These are phyloP conservation scores for Jacaranda mimosifolia DNA, from an alignment of 257 asterid genomes.

Conservation along the genomic window DNA sequence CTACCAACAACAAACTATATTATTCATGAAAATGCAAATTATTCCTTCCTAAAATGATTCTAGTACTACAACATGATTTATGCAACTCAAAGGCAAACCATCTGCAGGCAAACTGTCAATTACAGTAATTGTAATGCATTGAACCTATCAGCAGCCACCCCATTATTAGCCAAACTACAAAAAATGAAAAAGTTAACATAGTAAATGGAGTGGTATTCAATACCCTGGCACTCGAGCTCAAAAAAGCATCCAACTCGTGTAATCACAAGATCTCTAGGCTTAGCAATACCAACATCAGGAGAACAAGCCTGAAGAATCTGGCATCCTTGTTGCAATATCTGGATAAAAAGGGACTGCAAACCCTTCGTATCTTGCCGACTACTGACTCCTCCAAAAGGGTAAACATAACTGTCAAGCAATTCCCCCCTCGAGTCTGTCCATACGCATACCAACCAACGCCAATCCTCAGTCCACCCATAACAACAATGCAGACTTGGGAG, in stretches of 20 bases:
- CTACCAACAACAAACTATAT: neutral
- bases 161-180: conserved; percentile 12
- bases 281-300: conserved; percentile 69
- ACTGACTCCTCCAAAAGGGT: conserved; percentile 97
- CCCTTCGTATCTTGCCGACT: conserved; percentile 99
- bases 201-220: conserved; percentile 21
- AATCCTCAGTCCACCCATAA: conserved; percentile 99
- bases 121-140: neutral
- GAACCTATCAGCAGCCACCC: conserved; percentile 6
- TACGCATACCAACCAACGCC: conserved; percentile 98
- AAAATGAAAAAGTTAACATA: conserved; percentile 11
- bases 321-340: conserved; percentile 95
- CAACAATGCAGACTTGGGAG: conserved; percentile 96
- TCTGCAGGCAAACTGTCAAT: conserved; percentile 13
- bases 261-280: conserved; percentile 94
- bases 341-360: conserved; percentile 93
- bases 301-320: conserved; percentile 95
- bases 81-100: conserved; percentile 4
- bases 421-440: conserved; percentile 99
- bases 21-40: neutral
- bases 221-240: conserved; percentile 99
- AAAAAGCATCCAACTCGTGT: conserved; percentile 94
- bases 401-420: conserved; percentile 86
- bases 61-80: conserved; percentile 1
- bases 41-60: conserved; percentile 20